Percentiles rank a stretch among this genome's conserved stretches.
phyloP scores from a whole-genome alignment of 352 stramenopile species.

The Poterioochromonas sp. region DNA sequence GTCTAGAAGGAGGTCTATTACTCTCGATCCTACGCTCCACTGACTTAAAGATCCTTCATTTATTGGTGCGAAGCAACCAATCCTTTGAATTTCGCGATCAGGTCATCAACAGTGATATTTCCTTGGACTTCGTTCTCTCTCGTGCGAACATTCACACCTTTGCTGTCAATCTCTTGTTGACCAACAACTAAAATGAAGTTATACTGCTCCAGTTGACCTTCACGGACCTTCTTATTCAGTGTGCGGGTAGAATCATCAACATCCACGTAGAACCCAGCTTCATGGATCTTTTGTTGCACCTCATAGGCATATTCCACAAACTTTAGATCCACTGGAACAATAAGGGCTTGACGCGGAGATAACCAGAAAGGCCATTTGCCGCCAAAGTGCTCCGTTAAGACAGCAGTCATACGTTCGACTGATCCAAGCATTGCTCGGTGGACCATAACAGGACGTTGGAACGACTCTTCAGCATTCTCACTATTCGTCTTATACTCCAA shows the following conservation, averaged over 20 bases:
- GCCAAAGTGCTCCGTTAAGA: constrained; percentile 93
- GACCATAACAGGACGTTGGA: constrained; percentile 91
- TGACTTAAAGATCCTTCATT: too few relatives aligned
- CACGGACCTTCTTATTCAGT: constrained; percentile 96
- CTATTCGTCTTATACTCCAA: constrained; percentile 72
- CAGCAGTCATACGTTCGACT: constrained; percentile 92
- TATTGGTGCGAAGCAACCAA: too few relatives aligned
- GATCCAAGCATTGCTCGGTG: constrained; percentile 94
- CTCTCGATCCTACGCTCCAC: too few relatives aligned
- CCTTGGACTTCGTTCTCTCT: constrained; percentile 82
- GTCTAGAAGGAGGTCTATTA: too few relatives aligned
- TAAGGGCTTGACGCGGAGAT: constrained; percentile 84
- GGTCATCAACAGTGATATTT: constrained; percentile 83
- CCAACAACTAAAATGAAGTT: constrained; percentile 97
- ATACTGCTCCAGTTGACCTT: constrained; percentile 91
- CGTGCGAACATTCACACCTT: constrained; percentile 84
- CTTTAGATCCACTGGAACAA: constrained; percentile 85
- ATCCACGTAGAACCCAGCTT: constrained; percentile 87
- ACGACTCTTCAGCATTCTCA: constrained; percentile 54
- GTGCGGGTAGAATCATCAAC: constrained; percentile 87
- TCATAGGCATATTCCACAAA: constrained; percentile 87
- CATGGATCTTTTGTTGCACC: constrained; percentile 68
- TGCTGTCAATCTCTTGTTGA: constrained; percentile 71
- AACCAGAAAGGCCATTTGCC: constrained; percentile 98
- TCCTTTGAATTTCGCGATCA: constrained; percentile 80